Evolutionary conservation across 305 asterid genomes (phyloP).

Genomic region (Salvia sclarea): DNA sequence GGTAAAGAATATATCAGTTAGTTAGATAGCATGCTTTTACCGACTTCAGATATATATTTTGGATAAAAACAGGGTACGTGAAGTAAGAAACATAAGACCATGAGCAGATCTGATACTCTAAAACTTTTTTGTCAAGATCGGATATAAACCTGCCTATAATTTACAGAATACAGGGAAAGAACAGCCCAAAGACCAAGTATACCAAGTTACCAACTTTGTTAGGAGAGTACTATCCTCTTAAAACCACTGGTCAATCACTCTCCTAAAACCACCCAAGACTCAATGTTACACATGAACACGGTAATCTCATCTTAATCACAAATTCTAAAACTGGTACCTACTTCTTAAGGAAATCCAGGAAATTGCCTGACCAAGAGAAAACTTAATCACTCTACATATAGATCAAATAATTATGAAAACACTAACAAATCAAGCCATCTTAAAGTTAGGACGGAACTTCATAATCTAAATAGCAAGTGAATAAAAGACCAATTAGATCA

Average conservation of each 20-base stretch:
- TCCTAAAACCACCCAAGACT: constrained; percentile 3
- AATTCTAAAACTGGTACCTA: constrained; percentile 21
- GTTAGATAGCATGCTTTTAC: not conserved
- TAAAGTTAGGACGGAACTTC: not conserved
- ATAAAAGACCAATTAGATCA: constrained; percentile 9
- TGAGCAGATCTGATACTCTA: not conserved
- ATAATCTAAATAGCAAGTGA: not conserved
- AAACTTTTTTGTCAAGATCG: not conserved
- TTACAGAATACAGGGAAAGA: not conserved
- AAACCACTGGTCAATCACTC: not conserved
- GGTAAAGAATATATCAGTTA: not conserved
- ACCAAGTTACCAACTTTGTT: not conserved
- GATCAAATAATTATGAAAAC: not conserved
- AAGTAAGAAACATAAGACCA: constrained; percentile 12
- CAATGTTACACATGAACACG: constrained; percentile 1
- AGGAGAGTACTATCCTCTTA: not conserved
- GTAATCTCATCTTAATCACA: constrained; percentile 12
- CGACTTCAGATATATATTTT: not conserved
- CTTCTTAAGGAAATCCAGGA: constrained; percentile 15
- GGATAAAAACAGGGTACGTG: not conserved
- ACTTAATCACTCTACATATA: not conserved
- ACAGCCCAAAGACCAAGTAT: constrained; percentile 3
- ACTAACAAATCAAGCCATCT: not conserved
- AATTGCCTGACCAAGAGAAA: not conserved
- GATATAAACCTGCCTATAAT: constrained; percentile 10